These are phyloP conservation scores for Myrmaecium sp. DNA, from an alignment of 2,329 filamentous ascomycete species.

Conservation along the genomic window DNA sequence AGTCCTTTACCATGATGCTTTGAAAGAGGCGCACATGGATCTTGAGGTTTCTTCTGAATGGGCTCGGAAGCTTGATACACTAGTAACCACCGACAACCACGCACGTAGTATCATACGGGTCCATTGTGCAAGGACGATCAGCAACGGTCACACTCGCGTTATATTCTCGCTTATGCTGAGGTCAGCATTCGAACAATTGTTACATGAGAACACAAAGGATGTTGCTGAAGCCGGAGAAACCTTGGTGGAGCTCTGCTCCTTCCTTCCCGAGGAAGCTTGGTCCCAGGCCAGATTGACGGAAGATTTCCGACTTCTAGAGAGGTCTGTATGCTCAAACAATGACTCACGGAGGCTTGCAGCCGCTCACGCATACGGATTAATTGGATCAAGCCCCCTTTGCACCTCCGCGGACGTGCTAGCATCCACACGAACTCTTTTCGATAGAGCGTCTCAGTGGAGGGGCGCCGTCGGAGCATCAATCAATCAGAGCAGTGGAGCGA, in stretches of 20 bases:
- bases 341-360: conserved; percentile 48
- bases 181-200: conserved; percentile 28
- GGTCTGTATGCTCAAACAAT: conserved; percentile 54
- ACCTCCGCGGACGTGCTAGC: conserved; percentile 24
- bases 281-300: conserved; percentile 12
- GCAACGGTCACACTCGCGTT: no score
- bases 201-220: conserved; percentile 21
- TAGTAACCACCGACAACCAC: conserved; percentile 51
- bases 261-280: conserved; percentile 33
- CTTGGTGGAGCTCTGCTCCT: conserved; percentile 37
- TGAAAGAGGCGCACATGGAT: conserved; percentile 25
- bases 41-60: conserved; percentile 59
- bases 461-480: conserved; percentile 41
- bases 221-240: conserved; percentile 29
- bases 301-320: conserved; percentile 34
- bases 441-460: conserved; percentile 34
- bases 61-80: conserved; percentile 61
- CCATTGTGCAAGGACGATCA: no score
- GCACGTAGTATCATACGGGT: conserved; percentile 42
- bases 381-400: conserved; percentile 46
- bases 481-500: conserved; percentile 42
- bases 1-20: conserved; percentile 41
- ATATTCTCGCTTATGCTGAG: no score
- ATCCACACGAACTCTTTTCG: conserved; percentile 29
- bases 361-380: conserved; percentile 57